Conservation (phyloP, 306 rosid genomes). For the Medicago arabica region DNA sequence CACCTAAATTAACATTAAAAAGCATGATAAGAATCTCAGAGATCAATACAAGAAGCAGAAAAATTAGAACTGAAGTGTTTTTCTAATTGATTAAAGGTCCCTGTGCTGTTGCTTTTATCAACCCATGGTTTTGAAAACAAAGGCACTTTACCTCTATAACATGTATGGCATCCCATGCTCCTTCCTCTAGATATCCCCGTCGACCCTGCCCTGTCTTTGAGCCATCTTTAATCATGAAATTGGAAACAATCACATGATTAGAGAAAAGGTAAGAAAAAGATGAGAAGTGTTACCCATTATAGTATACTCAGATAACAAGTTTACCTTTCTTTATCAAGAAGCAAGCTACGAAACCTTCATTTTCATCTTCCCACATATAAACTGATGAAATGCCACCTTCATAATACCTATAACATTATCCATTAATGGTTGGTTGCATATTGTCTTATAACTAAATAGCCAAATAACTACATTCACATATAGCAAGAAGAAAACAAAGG, state of each 20-base stretch:
- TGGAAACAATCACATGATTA: slow-evolving; percentile 47
- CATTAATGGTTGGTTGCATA: slow-evolving; percentile 56
- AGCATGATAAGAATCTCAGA: slow-evolving; percentile 18
- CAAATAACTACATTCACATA: slow-evolving; percentile 7
- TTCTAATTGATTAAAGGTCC: slow-evolving; percentile 23
- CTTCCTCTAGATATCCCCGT: slow-evolving; percentile 92
- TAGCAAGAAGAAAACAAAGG: slow-evolving; percentile 29
- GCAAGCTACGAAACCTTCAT: slow-evolving; percentile 88
- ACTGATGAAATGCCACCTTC: slow-evolving; percentile 99
- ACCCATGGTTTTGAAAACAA: slow-evolving; percentile 12
- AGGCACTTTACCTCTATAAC: slow-evolving; percentile 78
- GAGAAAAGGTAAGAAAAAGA: slow-evolving; percentile 35
- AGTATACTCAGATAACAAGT: slow-evolving; percentile 32
- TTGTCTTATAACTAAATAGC: slow-evolving; percentile 38
- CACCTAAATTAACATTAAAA: slow-evolving; percentile 55
- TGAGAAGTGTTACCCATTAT: slow-evolving; percentile 26
- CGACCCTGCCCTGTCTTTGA: slow-evolving; percentile 96
- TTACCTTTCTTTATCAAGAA: slow-evolving; percentile 93
- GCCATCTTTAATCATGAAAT: slow-evolving; percentile 72
- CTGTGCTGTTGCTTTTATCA: slow-evolving; percentile 16
- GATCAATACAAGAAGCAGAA: slow-evolving; percentile 11
- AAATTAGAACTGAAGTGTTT: slow-evolving; percentile 15
- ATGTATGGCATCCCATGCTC: slow-evolving; percentile 99
- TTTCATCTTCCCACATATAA: slow-evolving; percentile 98
- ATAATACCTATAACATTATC: slow-evolving; percentile 77